Evolutionary conservation across 208 protist species (phyloP).

Genomic region (Leishmania turanica): DNA sequence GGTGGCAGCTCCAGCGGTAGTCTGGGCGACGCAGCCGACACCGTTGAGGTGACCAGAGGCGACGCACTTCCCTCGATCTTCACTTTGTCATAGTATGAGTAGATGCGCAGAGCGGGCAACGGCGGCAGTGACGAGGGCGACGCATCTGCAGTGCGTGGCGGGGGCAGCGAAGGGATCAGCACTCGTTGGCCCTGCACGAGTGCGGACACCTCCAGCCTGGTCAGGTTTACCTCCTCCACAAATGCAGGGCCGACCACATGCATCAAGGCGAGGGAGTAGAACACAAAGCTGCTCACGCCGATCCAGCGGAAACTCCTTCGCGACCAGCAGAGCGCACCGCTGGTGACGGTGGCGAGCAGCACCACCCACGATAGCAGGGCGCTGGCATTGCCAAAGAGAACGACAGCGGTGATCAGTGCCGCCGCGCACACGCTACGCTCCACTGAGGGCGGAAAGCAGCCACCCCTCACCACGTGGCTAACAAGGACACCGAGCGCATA

Average conservation of each 20-base stretch:
- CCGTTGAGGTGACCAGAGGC: neutral
- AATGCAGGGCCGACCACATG: constrained; percentile 19
- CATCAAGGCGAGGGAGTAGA: constrained; percentile 14
- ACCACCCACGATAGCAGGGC: constrained; percentile 19
- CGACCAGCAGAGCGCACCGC: constrained; percentile 34
- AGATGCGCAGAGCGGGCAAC: constrained; percentile 13
- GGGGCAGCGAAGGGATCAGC: constrained; percentile 2
- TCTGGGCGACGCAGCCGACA: neutral
- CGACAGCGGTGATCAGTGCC: constrained; percentile 1
- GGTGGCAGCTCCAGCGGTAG: neutral
- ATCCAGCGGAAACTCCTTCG: constrained; percentile 34
- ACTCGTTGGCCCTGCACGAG: constrained; percentile 25
- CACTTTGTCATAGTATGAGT: constrained; percentile 21
- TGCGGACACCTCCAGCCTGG: constrained; percentile 10
- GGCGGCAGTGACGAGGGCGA: neutral
- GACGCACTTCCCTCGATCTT: constrained; percentile 18
- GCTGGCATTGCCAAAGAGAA: constrained; percentile 20
- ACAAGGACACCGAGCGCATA: constrained; percentile 5
- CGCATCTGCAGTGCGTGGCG: neutral
- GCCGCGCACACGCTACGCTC: constrained; percentile 4
- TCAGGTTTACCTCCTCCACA: constrained; percentile 15
- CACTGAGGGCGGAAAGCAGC: neutral
- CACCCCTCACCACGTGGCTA: neutral
- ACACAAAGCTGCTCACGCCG: constrained; percentile 21
- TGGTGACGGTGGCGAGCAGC: constrained; percentile 18